phyloP scores from a whole-genome alignment of 371 early-diverging fungal species.

The Phascolomyces articulosus region DNA sequence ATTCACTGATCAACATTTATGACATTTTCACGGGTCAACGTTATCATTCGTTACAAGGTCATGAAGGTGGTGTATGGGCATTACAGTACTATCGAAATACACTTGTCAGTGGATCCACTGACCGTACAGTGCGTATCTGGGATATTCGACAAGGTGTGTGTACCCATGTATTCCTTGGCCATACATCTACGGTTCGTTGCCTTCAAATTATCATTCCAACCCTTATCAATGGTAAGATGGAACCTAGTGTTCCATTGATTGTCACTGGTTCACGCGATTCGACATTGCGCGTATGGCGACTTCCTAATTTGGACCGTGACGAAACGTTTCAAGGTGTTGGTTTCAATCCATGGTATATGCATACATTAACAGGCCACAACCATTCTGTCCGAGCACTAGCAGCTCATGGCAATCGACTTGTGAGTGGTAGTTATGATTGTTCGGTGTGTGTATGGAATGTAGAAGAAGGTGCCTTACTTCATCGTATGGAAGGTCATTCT shows the following conservation, averaged over 20 bases:
- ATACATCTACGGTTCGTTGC: slow-evolving; percentile 96
- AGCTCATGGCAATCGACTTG: slow-evolving; percentile 83
- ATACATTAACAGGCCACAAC: slow-evolving; percentile 85
- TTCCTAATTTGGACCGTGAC: slow-evolving; percentile 80
- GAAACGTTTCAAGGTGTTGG: slow-evolving; percentile 46
- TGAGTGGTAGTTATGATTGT: slow-evolving; percentile 96
- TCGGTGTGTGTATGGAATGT: slow-evolving; percentile 95
- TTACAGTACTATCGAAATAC: slow-evolving; percentile 86
- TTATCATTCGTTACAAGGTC: slow-evolving; percentile 79
- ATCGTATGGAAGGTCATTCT: slow-evolving; percentile 82
- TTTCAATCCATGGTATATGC: slow-evolving; percentile 65
- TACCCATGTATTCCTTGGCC: slow-evolving; percentile 91
- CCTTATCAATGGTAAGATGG: slow-evolving; percentile 56
- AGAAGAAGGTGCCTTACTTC: slow-evolving; percentile 65
- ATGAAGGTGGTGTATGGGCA: slow-evolving; percentile 99
- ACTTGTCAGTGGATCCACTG: slow-evolving; percentile 96
- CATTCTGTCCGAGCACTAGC: slow-evolving; percentile 95
- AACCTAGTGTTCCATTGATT: slow-evolving; percentile 79
- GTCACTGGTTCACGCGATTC: slow-evolving; percentile 98
- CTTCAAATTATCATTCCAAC: slow-evolving; percentile 86
- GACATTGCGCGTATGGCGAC: slow-evolving; percentile 92
- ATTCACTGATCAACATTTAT: slow-evolving; percentile 86
- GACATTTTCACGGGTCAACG: slow-evolving; percentile 79
- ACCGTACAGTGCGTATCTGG: slow-evolving; percentile 97
- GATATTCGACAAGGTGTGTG: slow-evolving; percentile 88